Base-by-base conservation (phyloP, 2,329 filamentous ascomycete genomes). In the Zalaria obscura region DNA sequence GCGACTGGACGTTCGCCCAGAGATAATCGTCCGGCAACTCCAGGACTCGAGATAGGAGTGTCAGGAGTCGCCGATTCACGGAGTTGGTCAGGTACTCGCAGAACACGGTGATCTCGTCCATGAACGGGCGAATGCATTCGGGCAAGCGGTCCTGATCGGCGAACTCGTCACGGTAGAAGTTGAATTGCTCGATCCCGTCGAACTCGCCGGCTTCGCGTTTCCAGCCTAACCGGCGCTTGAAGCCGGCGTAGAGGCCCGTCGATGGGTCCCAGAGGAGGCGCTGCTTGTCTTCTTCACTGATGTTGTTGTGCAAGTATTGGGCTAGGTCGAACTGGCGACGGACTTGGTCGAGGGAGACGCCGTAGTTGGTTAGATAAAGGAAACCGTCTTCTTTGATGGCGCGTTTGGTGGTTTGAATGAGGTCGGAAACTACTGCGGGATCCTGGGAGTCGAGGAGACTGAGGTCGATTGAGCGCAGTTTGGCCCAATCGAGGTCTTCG, bases 181-280 rank as follows among this genome's bases (percentile, higher is more conserved):
- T 72, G 54, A 72, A 73, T 45, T 72, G 69, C 47, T 73, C 69
- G 41, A 72, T 72, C 3, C 68, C 68, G 48, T 72, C 69, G 10
- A 59, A 51, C 8, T 57, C 49, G 2, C 64, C 67, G 2, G 57
- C 60, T 33, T 64, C 52, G 36, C 67, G 64, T 57, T 66, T 67
- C 57, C 60, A 68, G 46, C 59, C 68, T 50, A 55, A 66, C n/a
- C 47, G 66, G 46, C 60, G 67, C 50, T 72, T 72, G 52, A 68
- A 72, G 0, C 68, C 68, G 3, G 68, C 67, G 63, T 65, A 72
- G 1, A 57, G 48, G n/a, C 69, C 69, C 0, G 57, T 67, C 3
- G 67, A 63, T 0, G 68, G 68, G 46, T 64, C 52, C 48, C 67
- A 71, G 0, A 70, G 60, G 10, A 72, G 60, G 1, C 61, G 59